Base-by-base conservation (phyloP, 306 rosid genomes). In the Cicer judaicum region DNA sequence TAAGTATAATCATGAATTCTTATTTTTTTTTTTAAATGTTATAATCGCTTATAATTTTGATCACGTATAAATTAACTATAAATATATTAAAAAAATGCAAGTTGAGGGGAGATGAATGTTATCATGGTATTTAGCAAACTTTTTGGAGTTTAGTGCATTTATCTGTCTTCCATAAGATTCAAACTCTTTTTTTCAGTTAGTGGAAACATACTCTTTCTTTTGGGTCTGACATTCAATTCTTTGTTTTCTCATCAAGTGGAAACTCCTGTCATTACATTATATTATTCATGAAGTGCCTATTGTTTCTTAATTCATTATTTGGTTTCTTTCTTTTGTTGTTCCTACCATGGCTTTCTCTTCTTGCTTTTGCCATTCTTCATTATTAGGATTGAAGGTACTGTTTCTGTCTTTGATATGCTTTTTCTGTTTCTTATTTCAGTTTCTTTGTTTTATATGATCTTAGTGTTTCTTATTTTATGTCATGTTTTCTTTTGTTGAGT, bases 311-410 rank as follows among this genome's bases (percentile, higher is more conserved):
- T 78, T 55, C 50, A 62, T n/a, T 39, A 21, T 43, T 77, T 50
- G 46, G 59, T 68, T 9, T 73, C 82, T 41, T 68, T n/a, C 68
- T 73, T 75, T 78, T 77, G 52, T 86, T 47, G 52, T 86, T 47
- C 65, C 80, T 47, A 14, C 61, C 77, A 91, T 91, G 98, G 80
- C 85, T 67, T 74, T 80, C 81, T 78, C 89, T 74, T 81, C 87
- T 80, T 72, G 79, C 87, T 53, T 84, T 73, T 73, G 16, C 81
- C 78, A 48, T 63, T 85, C 88, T 74, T 63, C 92, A n/a, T 47
- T 78, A 15, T 50, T 76, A 73, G 39, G 88, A 67, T 69, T 79
- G 63, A 85, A 91, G 97, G 98, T 90, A 59, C 64, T 75, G 13
- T 52, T 62, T 75, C 41, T 57, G 10, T 24, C 46, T 79, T 34